Conservation (phyloP, 768 basidiomycete species). For the Chalciporus chontae region DNA sequence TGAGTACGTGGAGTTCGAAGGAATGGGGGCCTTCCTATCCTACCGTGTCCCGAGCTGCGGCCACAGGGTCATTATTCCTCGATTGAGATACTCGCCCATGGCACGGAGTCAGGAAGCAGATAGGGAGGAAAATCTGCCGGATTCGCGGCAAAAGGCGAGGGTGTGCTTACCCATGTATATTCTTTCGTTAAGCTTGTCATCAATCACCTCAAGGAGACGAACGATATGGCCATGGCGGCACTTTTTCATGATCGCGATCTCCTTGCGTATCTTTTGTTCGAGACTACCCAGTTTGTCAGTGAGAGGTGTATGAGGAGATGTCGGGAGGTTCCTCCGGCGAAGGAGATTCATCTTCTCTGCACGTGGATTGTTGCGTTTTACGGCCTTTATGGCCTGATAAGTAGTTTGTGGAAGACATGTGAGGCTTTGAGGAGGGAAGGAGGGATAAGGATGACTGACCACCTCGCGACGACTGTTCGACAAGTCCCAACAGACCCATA, state of each 20-base stretch:
- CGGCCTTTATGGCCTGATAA: constrained; percentile 73
- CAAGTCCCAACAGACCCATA: constrained; percentile 67
- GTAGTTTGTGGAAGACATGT: constrained; percentile 2
- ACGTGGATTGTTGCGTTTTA: constrained; percentile 68
- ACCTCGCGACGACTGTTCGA: constrained; percentile 46
- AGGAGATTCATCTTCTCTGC: constrained; percentile 59
- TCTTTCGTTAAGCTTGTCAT: constrained; percentile 82
- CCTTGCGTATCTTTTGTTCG: constrained; percentile 83
- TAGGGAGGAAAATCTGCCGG: constrained; percentile 14
- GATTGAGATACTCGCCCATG: constrained; percentile 29
- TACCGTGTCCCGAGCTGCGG: constrained; percentile 29
- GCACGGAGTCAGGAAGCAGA: constrained; percentile 21
- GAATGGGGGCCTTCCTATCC: constrained; percentile 22
- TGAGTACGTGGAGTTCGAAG: constrained; percentile 19
- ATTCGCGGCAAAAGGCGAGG: constrained; percentile 11
- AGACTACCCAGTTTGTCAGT: constrained; percentile 66
- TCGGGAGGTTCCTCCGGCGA: constrained; percentile 44
- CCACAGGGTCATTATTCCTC: constrained; percentile 33
- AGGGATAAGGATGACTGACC: constrained; percentile 30
- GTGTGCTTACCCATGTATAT: constrained; percentile 87
- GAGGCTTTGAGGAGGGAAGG: constrained; percentile 4
- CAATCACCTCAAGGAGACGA: constrained; percentile 88
- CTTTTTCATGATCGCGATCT: constrained; percentile 99
- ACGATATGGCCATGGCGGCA: constrained; percentile 88
- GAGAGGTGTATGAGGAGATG: constrained; percentile 48